Evolutionary conservation across 2,329 filamentous ascomycete species (phyloP).

Genomic region (Pseudogymnoascus sp.): DNA sequence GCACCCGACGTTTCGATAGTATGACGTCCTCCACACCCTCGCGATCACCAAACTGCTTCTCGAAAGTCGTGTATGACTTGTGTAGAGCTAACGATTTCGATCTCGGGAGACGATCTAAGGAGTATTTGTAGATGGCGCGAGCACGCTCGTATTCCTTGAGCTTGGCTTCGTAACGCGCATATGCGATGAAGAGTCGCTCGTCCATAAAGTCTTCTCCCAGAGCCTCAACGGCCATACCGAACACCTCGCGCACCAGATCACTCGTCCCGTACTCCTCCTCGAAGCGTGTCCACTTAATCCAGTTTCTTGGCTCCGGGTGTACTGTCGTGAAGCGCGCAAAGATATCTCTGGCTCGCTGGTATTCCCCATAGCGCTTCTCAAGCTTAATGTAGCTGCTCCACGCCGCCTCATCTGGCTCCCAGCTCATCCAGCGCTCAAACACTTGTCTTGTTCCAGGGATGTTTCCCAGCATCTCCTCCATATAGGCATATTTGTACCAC

Average conservation of each 20-base stretch:
- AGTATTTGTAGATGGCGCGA: slow-evolving; percentile 93
- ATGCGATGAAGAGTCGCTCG: slow-evolving; percentile 89
- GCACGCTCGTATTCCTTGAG: slow-evolving; percentile 92
- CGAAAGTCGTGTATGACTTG: slow-evolving; percentile 92
- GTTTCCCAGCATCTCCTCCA: slow-evolving; percentile 96
- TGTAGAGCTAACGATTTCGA: slow-evolving; percentile 79
- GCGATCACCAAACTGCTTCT: slow-evolving; percentile 92
- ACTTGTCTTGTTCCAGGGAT: slow-evolving; percentile 86
- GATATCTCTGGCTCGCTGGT: slow-evolving; percentile 79
- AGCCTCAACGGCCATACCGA: slow-evolving; percentile 77
- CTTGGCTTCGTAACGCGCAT: slow-evolving; percentile 90
- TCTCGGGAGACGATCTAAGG: slow-evolving; percentile 80
- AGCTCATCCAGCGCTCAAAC: slow-evolving; percentile 97
- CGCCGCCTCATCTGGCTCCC: slow-evolving; percentile 92
- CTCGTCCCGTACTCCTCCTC: slow-evolving; percentile 93
- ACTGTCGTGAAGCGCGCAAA: slow-evolving; percentile 86
- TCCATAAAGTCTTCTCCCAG: slow-evolving; percentile 93
- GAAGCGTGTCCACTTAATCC: slow-evolving; percentile 98
- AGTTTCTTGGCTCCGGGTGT: slow-evolving; percentile 89
- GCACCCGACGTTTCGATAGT: slow-evolving; percentile 81
- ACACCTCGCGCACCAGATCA: slow-evolving; percentile 86
- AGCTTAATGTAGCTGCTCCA: slow-evolving; percentile 96
- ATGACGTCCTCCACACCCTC: slow-evolving; percentile 95
- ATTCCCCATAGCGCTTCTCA: slow-evolving; percentile 91
- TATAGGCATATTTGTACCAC: slow-evolving; percentile 99